Conservation (phyloP, 345 rosid genomes). For the Xanthoceras sorbifolium region DNA sequence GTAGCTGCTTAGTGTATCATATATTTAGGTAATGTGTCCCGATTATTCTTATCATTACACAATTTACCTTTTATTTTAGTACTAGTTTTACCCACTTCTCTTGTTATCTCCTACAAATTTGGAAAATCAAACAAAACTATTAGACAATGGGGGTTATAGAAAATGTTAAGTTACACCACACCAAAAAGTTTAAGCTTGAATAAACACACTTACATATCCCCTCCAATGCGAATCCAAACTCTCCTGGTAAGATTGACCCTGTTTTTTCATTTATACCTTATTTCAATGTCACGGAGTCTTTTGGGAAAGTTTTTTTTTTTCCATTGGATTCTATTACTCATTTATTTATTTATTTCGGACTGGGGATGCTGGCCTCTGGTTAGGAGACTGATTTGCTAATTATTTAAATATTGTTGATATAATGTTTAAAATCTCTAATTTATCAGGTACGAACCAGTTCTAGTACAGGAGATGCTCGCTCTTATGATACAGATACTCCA, state of each 20-base stretch:
- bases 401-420: neutral
- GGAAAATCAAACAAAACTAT: too few species aligned
- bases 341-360: neutral
- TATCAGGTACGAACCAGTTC: slow-evolving; percentile 82
- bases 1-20: too few species aligned
- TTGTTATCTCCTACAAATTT: too few species aligned
- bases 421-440: slow-evolving; percentile 19
- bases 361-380: neutral
- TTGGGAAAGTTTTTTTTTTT: neutral
- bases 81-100: too few species aligned
- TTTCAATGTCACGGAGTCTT: neutral
- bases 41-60: too few species aligned
- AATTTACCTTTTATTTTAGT: too few species aligned
- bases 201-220: too few species aligned
- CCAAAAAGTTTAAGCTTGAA: too few species aligned
- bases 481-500: slow-evolving; percentile 82
- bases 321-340: neutral
- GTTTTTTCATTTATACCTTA: neutral
- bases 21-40: too few species aligned
- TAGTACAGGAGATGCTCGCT: slow-evolving; percentile 86
- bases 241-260: neutral
- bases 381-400: slow-evolving; percentile 5
- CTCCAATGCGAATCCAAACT: too few species aligned
- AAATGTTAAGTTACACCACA: too few species aligned
- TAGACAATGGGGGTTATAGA: too few species aligned